Evolutionary conservation across 805 yeast genomes (phyloP), one percentile per base, ranked within the genome.

Genomic region (Kuraishia molischiana): DNA sequence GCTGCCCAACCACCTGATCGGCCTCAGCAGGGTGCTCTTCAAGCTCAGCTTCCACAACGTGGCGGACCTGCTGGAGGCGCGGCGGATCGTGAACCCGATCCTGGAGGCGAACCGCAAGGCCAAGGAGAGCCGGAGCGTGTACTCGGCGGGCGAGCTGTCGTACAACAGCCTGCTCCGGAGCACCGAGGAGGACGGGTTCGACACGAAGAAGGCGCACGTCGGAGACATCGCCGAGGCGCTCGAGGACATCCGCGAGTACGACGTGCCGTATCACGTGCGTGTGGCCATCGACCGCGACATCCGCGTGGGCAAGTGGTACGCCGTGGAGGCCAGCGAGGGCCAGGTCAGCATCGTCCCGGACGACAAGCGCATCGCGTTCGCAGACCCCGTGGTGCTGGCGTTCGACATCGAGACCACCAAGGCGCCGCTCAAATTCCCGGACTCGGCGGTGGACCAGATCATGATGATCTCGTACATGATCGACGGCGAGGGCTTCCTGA

Each of bases 391-490:
- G 5, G 90, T 94, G 1, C 57, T 92, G 52, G 98, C 98, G 0
- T 92, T 85, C 54, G 99, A 92, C 70, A 92, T 92, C 39, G 99
- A 92, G 66, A 92, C 99, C 1, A 86, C 97, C 11, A 92, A 92
- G 55, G 86, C 94, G 10, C 97, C 97, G 2, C 68, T 92, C 42
- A 94, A 92, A 55, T 92, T 92, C 48, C 99, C 99, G 0, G 98
- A 86, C 50, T 73, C 96, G 4, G 67, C 81, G 9, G 69, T 83
- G 4, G 99, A 92, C 61, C 94, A 85, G 58, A 74, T 92, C 30
- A 92, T 92, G 97, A 94, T 94, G 98, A 92, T 92, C 36, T 94
- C 98, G 2, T 92, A 92, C 56, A 94, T 94, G 98, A 89, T 92
- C 43, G 98, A 92, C 54, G 98, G 97, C 9, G 95, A 85, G 49